phyloP scores from a whole-genome alignment of 1,284 basidiomycete genomes.

The Ustilago hordei region DNA sequence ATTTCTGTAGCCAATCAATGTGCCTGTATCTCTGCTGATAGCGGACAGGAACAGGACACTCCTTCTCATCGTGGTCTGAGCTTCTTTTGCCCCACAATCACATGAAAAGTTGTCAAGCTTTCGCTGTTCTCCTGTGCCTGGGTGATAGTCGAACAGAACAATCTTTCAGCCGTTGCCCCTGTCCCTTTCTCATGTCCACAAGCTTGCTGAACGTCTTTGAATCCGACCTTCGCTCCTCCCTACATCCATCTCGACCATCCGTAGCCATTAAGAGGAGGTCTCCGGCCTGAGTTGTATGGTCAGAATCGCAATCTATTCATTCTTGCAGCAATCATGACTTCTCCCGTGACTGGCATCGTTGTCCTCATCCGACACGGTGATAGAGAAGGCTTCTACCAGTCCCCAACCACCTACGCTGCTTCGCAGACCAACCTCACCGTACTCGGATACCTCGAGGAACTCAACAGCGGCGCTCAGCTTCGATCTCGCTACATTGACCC shows the following conservation, averaged over 20 bases:
- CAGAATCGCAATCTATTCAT: neutral
- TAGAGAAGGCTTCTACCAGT: conserved; percentile 72
- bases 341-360: conserved; percentile 78
- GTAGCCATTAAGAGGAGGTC: neutral
- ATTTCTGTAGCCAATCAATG: conserved; percentile 1
- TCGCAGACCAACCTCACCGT: conserved; percentile 83
- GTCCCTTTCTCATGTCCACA: neutral
- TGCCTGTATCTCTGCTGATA: neutral
- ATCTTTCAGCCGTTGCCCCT: neutral
- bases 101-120: neutral
- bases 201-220: neutral
- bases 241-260: neutral
- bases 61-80: neutral
- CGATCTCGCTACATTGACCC: conserved; percentile 78
- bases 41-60: neutral
- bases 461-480: conserved; percentile 78
- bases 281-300: neutral
- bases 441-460: conserved; percentile 80
- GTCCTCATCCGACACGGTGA: conserved; percentile 87
- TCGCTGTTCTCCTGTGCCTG: conserved; percentile 13
- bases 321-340: conserved; percentile 15
- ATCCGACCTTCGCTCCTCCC: neutral
- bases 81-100: neutral
- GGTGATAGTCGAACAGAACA: neutral
- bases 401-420: conserved; percentile 73